Evolutionary conservation across 495 filamentous ascomycete species (phyloP).

Genomic region (Glonium stellatum): DNA sequence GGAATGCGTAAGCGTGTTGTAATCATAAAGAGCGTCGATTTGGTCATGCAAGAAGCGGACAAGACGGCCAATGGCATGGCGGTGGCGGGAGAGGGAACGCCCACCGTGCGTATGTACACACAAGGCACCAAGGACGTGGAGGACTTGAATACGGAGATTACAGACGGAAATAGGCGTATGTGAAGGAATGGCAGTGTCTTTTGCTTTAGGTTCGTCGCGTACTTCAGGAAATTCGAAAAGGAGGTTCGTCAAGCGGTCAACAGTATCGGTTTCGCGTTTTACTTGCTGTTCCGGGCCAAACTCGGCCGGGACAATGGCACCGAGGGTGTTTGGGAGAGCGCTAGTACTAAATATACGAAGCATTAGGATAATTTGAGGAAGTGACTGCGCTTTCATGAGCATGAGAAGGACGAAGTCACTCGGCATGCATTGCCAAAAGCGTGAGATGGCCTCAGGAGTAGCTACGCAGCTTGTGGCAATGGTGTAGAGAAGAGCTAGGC

Average conservation of each 20-base stretch:
- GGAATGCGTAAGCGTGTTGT: constrained; percentile 20
- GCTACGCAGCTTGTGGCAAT: constrained; percentile 46
- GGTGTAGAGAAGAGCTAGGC: constrained; percentile 51
- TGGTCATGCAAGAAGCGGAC: constrained; percentile 58
- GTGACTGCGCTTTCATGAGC: constrained; percentile 44
- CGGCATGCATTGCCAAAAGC: constrained; percentile 56
- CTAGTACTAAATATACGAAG: constrained; percentile 55
- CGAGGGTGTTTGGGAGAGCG: constrained; percentile 51
- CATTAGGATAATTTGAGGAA: constrained; percentile 53
- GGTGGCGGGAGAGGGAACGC: constrained; percentile 47
- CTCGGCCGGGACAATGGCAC: constrained; percentile 42
- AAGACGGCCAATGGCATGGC: constrained; percentile 50
- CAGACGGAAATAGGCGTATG: constrained; percentile 33
- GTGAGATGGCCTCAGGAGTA: constrained; percentile 38
- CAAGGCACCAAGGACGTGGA: constrained; percentile 50
- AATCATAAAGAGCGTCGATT: constrained; percentile 54
- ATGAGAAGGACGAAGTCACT: constrained; percentile 60
- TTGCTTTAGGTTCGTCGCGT: constrained; percentile 43
- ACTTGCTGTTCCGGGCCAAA: constrained; percentile 35
- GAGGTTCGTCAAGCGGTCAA: constrained; percentile 55
- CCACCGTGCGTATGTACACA: constrained; percentile 45
- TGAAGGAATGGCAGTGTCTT: constrained; percentile 28
- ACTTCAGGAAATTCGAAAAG: constrained; percentile 50
- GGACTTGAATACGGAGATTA: constrained; percentile 50
- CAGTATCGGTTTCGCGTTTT: constrained; percentile 53